phyloP scores from a whole-genome alignment of 1,284 basidiomycete species.

The Golubevia sp. region DNA sequence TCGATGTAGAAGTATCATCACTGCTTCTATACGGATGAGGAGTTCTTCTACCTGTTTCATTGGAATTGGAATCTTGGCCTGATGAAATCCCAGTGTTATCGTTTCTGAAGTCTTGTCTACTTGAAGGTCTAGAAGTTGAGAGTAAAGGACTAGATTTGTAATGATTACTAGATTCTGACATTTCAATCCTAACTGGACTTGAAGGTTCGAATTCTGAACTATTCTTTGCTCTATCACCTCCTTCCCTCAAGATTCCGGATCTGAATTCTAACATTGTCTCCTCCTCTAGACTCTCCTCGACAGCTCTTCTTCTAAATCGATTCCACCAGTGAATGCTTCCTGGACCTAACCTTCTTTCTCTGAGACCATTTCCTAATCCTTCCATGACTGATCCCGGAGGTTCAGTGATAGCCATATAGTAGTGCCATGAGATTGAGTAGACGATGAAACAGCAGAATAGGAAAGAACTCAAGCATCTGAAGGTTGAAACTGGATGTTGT shows the following conservation, averaged over 20 bases:
- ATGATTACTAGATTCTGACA: neutral
- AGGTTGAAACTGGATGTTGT: constrained; percentile 18
- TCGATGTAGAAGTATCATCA: too few species aligned
- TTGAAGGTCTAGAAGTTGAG: neutral
- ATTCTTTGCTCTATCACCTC: constrained; percentile 7
- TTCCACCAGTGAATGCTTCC: constrained; percentile 52
- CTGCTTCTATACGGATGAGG: too few species aligned
- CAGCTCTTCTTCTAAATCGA: constrained; percentile 23
- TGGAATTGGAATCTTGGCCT: too few species aligned
- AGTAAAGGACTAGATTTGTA: too few species aligned
- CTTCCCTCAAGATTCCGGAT: neutral
- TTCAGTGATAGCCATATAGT: constrained; percentile 45
- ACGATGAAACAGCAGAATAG: constrained; percentile 30
- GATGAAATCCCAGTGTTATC: too few species aligned
- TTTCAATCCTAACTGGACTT: neutral
- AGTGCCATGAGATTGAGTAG: constrained; percentile 49
- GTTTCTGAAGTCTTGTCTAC: too few species aligned
- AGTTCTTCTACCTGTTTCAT: too few species aligned
- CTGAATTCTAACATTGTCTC: neutral
- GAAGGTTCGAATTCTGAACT: constrained; percentile 2
- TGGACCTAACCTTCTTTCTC: constrained; percentile 38
- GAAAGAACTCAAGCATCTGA: constrained; percentile 24
- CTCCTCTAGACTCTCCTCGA: constrained; percentile 7
- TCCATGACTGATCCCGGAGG: constrained; percentile 35
- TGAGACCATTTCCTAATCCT: constrained; percentile 25